Percentiles rank a stretch among this genome's conserved stretches.
These are phyloP conservation scores for Suillus luteus DNA, from an alignment of 768 basidiomycete species.

Conservation along the genomic window DNA sequence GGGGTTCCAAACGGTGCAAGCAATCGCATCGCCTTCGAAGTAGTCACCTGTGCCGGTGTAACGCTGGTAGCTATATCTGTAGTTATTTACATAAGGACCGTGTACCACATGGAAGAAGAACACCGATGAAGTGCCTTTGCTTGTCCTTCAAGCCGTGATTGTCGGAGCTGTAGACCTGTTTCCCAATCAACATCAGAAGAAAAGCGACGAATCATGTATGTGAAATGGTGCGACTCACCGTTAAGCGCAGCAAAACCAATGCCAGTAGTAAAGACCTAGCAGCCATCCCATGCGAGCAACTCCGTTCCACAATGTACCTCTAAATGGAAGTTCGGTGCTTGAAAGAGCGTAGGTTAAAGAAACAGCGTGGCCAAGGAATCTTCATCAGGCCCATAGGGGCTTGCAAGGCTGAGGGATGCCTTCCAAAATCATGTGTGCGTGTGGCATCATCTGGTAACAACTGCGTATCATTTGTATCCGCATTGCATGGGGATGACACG, in stretches of 20 bases:
- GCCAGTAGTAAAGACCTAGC: neutral
- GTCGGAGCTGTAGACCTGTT: neutral
- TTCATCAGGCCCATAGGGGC: constrained; percentile 23
- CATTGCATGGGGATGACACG: neutral
- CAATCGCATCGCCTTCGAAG: neutral
- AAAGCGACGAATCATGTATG: neutral
- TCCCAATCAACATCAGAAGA: neutral
- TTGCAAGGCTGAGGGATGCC: constrained; percentile 74
- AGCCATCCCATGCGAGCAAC: neutral
- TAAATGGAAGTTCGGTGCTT: constrained; percentile 2
- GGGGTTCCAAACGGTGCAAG: neutral
- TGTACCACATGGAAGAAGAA: neutral
- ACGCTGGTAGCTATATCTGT: neutral
- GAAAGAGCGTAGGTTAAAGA: constrained; percentile 16
- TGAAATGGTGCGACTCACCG: neutral
- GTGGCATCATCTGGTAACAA: constrained; percentile 61
- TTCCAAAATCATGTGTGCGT: constrained; percentile 56
- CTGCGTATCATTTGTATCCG: neutral
- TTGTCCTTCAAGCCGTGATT: neutral
- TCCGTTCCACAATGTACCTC: neutral
- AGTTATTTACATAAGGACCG: neutral
- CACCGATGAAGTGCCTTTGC: neutral
- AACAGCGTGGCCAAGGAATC: constrained; percentile 11
- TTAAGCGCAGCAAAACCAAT: neutral
- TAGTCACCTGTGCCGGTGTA: neutral